Percentiles rank a stretch among this genome's conserved stretches.
These are phyloP conservation scores for Trypanosoma caninum DNA, from an alignment of 208 protist species.

Conservation along the genomic window DNA sequence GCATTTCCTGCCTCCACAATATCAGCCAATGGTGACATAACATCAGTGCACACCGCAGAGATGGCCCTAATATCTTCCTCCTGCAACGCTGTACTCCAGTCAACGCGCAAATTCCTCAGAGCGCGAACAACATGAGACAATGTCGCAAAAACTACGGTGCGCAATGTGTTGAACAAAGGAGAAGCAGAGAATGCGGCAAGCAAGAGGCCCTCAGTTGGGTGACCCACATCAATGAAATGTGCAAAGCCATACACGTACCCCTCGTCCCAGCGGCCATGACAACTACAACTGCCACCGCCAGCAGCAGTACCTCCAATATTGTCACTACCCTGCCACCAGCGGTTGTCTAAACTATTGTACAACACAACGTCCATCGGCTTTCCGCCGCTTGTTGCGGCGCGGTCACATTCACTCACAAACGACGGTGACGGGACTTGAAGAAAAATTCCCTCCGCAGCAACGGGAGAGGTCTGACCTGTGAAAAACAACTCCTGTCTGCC, in stretches of 20 bases:
- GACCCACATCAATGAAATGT: slow-evolving; percentile 28
- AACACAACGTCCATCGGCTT: slow-evolving; percentile 30
- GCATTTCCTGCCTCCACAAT: slow-evolving; percentile 9
- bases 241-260: slow-evolving; percentile 57
- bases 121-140: slow-evolving; percentile 27
- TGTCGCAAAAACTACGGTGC: slow-evolving; percentile 35
- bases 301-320: not conserved
- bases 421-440: slow-evolving; percentile 43
- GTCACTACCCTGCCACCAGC: not conserved
- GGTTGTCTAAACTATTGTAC: slow-evolving; percentile 20
- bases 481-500: slow-evolving; percentile 26
- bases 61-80: slow-evolving; percentile 14
- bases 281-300: not conserved
- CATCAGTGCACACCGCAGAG: slow-evolving; percentile 22
- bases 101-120: not conserved
- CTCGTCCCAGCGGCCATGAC: slow-evolving; percentile 16
- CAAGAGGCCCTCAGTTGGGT: slow-evolving; percentile 27
- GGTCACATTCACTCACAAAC: slow-evolving; percentile 34
- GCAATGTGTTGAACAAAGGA: slow-evolving; percentile 56
- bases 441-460: slow-evolving; percentile 62
- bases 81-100: slow-evolving; percentile 1
- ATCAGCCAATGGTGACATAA: slow-evolving; percentile 28
- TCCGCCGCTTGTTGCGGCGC: slow-evolving; percentile 5
- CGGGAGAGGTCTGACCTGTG: slow-evolving; percentile 11
- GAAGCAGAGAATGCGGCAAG: slow-evolving; percentile 36